These are phyloP conservation scores for Lolium multiflorum DNA, from an alignment of 176 grass and related monocot genomes.

Conservation along the genomic window DNA sequence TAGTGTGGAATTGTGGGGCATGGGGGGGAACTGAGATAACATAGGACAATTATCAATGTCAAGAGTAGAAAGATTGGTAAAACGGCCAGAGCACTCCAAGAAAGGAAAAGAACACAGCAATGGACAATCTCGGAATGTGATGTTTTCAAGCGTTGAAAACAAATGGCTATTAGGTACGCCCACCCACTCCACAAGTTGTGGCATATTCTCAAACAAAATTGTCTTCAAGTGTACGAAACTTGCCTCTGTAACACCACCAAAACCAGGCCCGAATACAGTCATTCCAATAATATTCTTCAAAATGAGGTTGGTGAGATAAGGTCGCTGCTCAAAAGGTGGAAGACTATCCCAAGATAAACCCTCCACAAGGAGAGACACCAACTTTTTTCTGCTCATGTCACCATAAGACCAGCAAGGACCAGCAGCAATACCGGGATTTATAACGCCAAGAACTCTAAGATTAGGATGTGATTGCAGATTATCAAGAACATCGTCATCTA, in stretches of 20 bases:
- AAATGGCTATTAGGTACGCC: background rate
- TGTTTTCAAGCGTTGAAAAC: background rate
- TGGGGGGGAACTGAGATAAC: background rate
- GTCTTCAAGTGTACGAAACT: background rate
- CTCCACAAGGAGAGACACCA: background rate
- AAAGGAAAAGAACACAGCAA: background rate
- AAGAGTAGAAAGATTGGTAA: background rate
- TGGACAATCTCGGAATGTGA: background rate
- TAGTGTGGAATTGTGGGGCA: background rate
- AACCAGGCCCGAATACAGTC: background rate
- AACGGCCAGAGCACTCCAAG: background rate
- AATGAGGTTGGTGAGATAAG: background rate
- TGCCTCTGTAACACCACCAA: background rate
- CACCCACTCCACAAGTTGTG: background rate
- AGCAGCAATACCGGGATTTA: background rate
- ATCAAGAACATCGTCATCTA: background rate
- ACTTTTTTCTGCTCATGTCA: background rate
- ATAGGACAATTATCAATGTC: background rate
- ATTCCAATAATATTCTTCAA: background rate
- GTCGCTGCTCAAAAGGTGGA: background rate
- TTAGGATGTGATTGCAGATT: background rate
- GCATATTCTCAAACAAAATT: background rate
- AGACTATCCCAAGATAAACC: background rate
- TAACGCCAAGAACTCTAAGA: background rate
- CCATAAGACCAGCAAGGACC: background rate